Base-by-base conservation (phyloP, 2,329 filamentous ascomycete species). In the Aspergillus niger region DNA sequence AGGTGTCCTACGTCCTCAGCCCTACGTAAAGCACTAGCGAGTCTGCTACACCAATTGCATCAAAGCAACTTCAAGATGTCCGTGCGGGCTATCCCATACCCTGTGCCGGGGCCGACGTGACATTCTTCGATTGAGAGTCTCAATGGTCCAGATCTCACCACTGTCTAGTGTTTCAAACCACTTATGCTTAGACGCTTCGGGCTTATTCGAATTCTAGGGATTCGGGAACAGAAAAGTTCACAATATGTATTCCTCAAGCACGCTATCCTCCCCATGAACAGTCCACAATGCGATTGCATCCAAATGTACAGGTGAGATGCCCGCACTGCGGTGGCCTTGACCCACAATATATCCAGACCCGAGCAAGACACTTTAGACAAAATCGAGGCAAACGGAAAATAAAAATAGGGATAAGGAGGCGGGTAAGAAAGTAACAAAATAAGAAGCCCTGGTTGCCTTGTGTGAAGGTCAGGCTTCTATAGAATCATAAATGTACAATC, bases 401-500 rank as follows among this genome's bases (percentile, higher is more conserved):
- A 30, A n/a, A 26, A 41, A 44, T 51, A 44, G 51, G 51, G 24
- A 36, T 7, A n/a, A 47, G 53, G 32, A 52, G 26, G 52, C 7
- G 48, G n/a, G 20, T 32, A 58, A 20, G 17, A 57, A 57, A 39
- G 17, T 22, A 55, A 48, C 22, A 20, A 32, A 43, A 32, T 54
- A 54, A 28, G 55, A 26, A 52, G 55, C n/a, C 48, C 22, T 58
- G 30, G 11, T n/a, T 60, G 30, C 30, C 51, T 50, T 32, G 32
- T 41, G 51, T 50, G 20, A 26, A 39, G 30, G 24, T 47, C 17
- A 39, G 43, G 17, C 49, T 38, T 30, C 28, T n/a, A 48, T 30
- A 39, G 15, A 58, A 53, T 60, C 61, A 52, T 59, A 52, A 57
- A 54, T 63, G 26, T 63, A 60, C 61, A 65, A 38, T 38, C 39